Conservation (phyloP, 208 protist genomes). For the Trypanosoma conorhini region DNA sequence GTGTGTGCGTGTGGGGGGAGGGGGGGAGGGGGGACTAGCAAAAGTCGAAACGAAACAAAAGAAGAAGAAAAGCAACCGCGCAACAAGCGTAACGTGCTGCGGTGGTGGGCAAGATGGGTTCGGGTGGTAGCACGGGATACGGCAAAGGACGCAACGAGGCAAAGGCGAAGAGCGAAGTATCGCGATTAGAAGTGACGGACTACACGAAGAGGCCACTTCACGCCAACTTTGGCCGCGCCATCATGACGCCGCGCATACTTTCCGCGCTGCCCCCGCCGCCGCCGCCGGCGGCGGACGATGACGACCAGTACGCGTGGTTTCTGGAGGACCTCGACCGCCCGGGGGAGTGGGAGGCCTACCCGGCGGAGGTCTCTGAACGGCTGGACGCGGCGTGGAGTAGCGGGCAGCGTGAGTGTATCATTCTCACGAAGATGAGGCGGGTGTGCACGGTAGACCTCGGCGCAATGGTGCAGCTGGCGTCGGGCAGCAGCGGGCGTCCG, state of each 20-base stretch:
- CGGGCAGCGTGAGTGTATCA: conserved; percentile 33
- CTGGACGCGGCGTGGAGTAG: conserved; percentile 61
- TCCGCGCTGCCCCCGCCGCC: conserved; percentile 19
- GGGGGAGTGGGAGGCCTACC: conserved; percentile 66
- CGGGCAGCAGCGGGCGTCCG: conserved; percentile 23
- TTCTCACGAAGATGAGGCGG: conserved; percentile 63
- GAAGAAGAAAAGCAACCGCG: neutral
- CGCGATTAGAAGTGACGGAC: neutral
- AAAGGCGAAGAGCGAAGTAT: neutral
- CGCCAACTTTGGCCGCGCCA: neutral
- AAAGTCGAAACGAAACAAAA: too few species aligned
- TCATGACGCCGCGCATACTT: neutral
- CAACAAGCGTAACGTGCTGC: neutral
- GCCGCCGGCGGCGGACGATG: neutral
- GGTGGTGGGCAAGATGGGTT: neutral
- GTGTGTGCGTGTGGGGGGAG: too few species aligned
- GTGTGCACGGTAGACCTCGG: conserved; percentile 61
- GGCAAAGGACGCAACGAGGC: neutral
- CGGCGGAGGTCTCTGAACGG: conserved; percentile 40
- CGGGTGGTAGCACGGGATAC: conserved; percentile 29
- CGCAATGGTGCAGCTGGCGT: conserved; percentile 51
- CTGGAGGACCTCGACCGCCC: conserved; percentile 58
- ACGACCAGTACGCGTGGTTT: conserved; percentile 54
- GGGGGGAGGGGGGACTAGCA: neutral
- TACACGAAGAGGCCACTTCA: neutral